phyloP scores from a whole-genome alignment of 345 rosid species.

The Xanthoceras sorbifolium region DNA sequence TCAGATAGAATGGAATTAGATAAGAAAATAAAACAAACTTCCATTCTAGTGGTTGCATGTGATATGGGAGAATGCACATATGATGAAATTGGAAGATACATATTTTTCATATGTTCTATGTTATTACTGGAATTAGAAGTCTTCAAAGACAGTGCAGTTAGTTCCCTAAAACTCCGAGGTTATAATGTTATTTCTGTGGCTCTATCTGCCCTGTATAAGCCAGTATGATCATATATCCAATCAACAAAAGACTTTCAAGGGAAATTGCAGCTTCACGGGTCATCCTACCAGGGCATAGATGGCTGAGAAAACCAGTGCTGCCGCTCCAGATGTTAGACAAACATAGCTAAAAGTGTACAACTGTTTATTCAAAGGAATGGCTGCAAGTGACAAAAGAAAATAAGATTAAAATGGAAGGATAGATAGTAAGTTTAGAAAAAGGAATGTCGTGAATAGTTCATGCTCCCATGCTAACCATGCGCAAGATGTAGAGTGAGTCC shows the following conservation, averaged over 20 bases:
- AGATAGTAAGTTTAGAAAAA: background rate
- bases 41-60: background rate
- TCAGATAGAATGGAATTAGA: background rate
- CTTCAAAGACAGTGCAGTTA: background rate
- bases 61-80: background rate
- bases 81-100: background rate
- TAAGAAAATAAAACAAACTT: background rate
- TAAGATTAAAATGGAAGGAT: constrained; percentile 2
- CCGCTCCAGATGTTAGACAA: constrained; percentile 82
- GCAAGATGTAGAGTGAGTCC: constrained; percentile 73
- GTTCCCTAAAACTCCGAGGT: background rate
- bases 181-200: background rate
- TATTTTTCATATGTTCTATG: too few relatives aligned
- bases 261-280: background rate
- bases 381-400: constrained; percentile 38
- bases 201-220: background rate
- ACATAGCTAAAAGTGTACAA: constrained; percentile 80
- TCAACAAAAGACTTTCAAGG: too few relatives aligned
- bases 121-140: too few relatives aligned
- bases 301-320: constrained; percentile 70
- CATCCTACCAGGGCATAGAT: constrained; percentile 61
- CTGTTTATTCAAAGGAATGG: constrained; percentile 81
- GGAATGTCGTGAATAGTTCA: background rate
- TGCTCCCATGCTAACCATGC: constrained; percentile 48
- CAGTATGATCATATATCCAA: background rate